A percentile compares a stretch with the other conserved stretches of the same genome.
Evolutionary conservation across 1,284 basidiomycete genomes (phyloP).

Genomic region (Cryptococcus sp.): DNA sequence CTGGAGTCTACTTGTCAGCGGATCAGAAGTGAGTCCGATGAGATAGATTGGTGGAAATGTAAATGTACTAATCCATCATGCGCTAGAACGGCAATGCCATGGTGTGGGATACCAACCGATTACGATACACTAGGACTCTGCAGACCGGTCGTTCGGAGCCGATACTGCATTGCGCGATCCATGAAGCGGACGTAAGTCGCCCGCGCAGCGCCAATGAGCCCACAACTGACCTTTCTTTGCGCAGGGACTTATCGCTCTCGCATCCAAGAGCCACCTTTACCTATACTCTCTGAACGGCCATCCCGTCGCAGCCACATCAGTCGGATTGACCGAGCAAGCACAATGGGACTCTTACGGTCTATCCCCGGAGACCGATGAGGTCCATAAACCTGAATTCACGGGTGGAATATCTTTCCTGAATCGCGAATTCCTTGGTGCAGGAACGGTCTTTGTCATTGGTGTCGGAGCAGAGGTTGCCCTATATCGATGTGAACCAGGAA

Average conservation of each 20-base stretch:
- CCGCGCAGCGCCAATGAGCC: background rate
- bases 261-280: slow-evolving; percentile 41
- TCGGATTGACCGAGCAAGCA: slow-evolving; percentile 7
- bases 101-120: slow-evolving; percentile 87
- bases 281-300: slow-evolving; percentile 52
- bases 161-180: slow-evolving; percentile 72
- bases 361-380: slow-evolving; percentile 8
- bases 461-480: slow-evolving; percentile 37
- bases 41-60: background rate
- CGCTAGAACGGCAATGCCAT: slow-evolving; percentile 72
- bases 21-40: slow-evolving; percentile 59
- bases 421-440: slow-evolving; percentile 46
- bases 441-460: slow-evolving; percentile 46
- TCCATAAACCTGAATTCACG: slow-evolving; percentile 26
- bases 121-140: slow-evolving; percentile 72
- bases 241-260: slow-evolving; percentile 50
- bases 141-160: slow-evolving; percentile 62
- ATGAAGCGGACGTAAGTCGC: slow-evolving; percentile 74
- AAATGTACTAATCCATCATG: background rate
- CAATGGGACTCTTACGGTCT: background rate
- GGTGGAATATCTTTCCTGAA: slow-evolving; percentile 49
- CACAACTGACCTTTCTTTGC: background rate
- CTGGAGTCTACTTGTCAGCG: slow-evolving; percentile 83
- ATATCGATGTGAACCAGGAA: slow-evolving; percentile 40
- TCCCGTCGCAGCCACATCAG: slow-evolving; percentile 41